Base-by-base conservation (phyloP, 23 red algal species). In the Cyanidiococcus yangmingshanensis region DNA sequence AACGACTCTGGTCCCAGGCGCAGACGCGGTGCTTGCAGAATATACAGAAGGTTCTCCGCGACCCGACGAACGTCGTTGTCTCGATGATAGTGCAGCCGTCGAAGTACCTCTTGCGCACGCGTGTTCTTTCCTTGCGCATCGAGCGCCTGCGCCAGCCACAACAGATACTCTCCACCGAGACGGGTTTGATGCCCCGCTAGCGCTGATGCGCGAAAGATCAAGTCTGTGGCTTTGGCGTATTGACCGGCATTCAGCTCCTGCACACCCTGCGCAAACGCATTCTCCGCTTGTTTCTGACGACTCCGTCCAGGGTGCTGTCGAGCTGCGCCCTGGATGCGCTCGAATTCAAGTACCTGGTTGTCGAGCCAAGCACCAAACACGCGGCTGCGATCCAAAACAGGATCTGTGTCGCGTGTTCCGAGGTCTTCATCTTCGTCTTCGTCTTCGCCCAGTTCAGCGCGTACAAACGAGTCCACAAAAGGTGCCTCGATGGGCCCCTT, bases 71-170 rank as follows among this genome's bases (percentile, higher is more conserved):
- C 92, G 38, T 90, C 92, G 0, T 40, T 33, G 75, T 90, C 87
- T 37, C 74, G 41, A 77, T 96, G 92, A 38, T 41, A 38, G 0
- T 79, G 80, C 31, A 96, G 71, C 32, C 67, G 33, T 32, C 76
- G 58, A 35, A 96, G 76, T 0, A 90, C 58, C 24, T 82, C 77
- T 41, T 82, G 75, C 7, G 92, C 92, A 0, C 36, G 36, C 58
- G 39, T 68, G 25, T 84, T 87, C 1, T 96, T 79, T 15, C 92
- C 92, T 15, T 77, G 80, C 26, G 92, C 92, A 74, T 96, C 86
- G 25, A 90, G 82, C 17, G 92, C 82, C 74, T 96, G 92, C 29
- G 87, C 92, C 29, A 87, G 76, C 92, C 92, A 96, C 26, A 96
- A n/a, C 67, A 78, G 82, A 51, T 90, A 90, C 51, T 96, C 80